Evolutionary conservation across 2,329 filamentous ascomycete species (phyloP).

Genomic region (Cercospora sp.): DNA sequence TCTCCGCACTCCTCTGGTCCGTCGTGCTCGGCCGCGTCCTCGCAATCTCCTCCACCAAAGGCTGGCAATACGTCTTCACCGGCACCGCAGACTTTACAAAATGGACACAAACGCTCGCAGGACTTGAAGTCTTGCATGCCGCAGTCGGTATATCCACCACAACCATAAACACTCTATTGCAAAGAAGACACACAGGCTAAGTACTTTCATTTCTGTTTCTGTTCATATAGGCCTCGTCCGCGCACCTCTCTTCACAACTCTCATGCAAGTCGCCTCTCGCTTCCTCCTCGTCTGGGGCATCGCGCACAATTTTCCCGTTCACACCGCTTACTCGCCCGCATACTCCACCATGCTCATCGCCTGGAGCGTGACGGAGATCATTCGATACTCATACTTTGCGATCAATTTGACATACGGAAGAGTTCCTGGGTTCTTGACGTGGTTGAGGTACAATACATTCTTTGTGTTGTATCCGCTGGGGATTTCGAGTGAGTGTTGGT

Average conservation of each 20-base stretch:
- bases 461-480: slow-evolving; percentile 89
- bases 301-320: slow-evolving; percentile 69
- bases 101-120: slow-evolving; percentile 80
- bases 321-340: slow-evolving; percentile 57
- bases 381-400: slow-evolving; percentile 90
- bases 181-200: slow-evolving; percentile 14
- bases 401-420: slow-evolving; percentile 60
- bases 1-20: slow-evolving; percentile 75
- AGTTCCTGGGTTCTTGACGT: slow-evolving; percentile 67
- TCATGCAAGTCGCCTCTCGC: slow-evolving; percentile 85
- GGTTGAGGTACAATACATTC: slow-evolving; percentile 89
- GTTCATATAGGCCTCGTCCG: slow-evolving; percentile 69
- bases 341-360: slow-evolving; percentile 80
- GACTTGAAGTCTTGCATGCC: slow-evolving; percentile 81
- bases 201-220: slow-evolving; percentile 8
- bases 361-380: slow-evolving; percentile 88
- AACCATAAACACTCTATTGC: background rate
- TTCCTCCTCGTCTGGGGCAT: slow-evolving; percentile 88
- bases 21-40: slow-evolving; percentile 71
- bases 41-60: slow-evolving; percentile 48
- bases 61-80: slow-evolving; percentile 59
- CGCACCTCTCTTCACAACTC: slow-evolving; percentile 78
- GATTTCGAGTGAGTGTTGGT: slow-evolving; percentile 80
- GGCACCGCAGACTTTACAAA: slow-evolving; percentile 67
- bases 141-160: slow-evolving; percentile 61